Evolutionary conservation across 1,284 basidiomycete species (phyloP), one percentile per base, ranked within the genome.

Genomic region (Boletus sp.): DNA sequence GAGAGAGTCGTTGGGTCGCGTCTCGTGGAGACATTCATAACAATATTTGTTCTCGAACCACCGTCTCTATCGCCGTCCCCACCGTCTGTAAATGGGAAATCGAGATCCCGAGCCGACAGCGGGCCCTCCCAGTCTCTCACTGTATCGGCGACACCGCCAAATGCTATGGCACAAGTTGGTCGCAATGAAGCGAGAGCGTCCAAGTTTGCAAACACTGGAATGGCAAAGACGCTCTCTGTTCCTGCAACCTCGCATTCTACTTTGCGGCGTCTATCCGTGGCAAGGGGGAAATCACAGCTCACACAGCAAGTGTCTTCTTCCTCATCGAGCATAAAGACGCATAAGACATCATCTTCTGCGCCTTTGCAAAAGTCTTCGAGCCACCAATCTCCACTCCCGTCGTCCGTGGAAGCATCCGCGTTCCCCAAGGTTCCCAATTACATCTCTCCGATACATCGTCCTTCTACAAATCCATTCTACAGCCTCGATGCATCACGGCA

Each of bases 401-500:
- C 69, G 30, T 67, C 68, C n/a, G 16, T 61, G 19, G 71, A 62
- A 49, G 48, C 48, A 47, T 38, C 46, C 65, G 62, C 60, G 33
- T 63, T 61, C 44, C 65, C 66, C 62, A 62, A 64, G 47, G 69
- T 77, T 2, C 87, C 88, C 1, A 81, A 88, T 69, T 93, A 88
- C 71, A 80, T 91, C 28, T 93, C 92, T 3, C 77, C 82, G 1
- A 79, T 89, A 53, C 89, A 91, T 67, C 78, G 79, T 46, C 86
- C 90, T 9, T 91, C 91, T 1, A 93, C 87, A 7, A 92, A 92
- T 70, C 92, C 93, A 1, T 73, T 76, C n/a, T 94, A 93, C 66
- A 60, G 77, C 10, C 73, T 91, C 43, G 85, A 90, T 69, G 70
- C 78, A 25, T 75, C 69, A 16, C 77, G 80, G 38, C 68, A 72